Evolutionary conservation across 2,329 filamentous ascomycete genomes (phyloP), one percentile per base, ranked within the genome.

Genomic region (Teratosphaeria epicoccoides): DNA sequence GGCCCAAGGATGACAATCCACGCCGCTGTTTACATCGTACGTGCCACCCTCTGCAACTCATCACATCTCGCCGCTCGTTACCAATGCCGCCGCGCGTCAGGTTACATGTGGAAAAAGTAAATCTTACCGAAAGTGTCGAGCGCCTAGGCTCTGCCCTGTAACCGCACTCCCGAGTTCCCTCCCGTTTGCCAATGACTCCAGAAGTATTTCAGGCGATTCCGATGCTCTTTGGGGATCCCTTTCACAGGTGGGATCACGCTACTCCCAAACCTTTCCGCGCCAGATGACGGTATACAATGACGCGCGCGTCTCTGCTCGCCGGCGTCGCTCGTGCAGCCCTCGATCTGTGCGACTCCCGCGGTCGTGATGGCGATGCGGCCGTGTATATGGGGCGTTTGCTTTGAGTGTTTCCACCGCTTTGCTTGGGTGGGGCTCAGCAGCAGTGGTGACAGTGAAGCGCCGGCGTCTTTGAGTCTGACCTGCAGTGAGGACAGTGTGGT

Each of bases 101-200:
- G 47, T 4, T 49, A 43, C 29, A 52, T 49, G 40, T 50, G 37
- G 25, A 44, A 40, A 46, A 52, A 50, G 37, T 23, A 24, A 20
- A 43, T 59, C 61, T 28, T 63, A 63, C 61, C 59, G 61, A 62
- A 59, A 59, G 56, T 57, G 56, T 58, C 47, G 62, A 64, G 62
- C 62, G 58, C 63, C 59, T 59, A 60, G 62, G 61, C 62, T 61
- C 61, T 56, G 46, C 47, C 37, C 26, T 22, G 20, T 46, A 28
- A n/a, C 24, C 45, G 24, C 49, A 14, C 40, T 50, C 20, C 11
- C 12, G 43, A 20, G 40, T 25, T 46, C 49, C 24, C 26, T 46
- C 43, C 48, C 11, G 11, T 49, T 40, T 23, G 20, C 29, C 22
- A 28, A 49, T 49, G 22, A 17, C 45, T 43, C 52, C 29, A 26